Evolutionary conservation across 768 basidiomycete genomes (phyloP).

Genomic region (Dacryopinax primogenitus): DNA sequence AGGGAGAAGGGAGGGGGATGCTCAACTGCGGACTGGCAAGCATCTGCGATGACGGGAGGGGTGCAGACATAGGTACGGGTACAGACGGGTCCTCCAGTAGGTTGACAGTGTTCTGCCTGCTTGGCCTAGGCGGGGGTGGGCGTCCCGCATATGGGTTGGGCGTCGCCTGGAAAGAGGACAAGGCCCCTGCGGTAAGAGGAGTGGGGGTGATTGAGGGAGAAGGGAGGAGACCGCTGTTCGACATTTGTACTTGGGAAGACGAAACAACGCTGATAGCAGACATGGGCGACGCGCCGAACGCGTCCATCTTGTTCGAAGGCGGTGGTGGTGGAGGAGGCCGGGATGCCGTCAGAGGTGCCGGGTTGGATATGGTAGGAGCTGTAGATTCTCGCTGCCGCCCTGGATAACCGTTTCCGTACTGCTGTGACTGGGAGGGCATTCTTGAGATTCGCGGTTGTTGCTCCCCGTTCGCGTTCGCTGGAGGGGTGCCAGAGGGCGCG

Average conservation of each 20-base stretch:
- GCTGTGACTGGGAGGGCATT: not conserved
- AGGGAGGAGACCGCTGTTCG: constrained; percentile 1
- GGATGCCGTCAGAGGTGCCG: not conserved
- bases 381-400: not conserved
- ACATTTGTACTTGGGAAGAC: no score
- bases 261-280: no score
- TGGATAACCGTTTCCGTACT: no score
- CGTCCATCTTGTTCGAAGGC: not conserved
- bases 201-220: constrained; percentile 2
- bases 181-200: not conserved
- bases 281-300: not conserved
- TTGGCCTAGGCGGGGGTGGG: constrained; percentile 62
- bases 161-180: not conserved
- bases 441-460: not conserved
- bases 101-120: constrained; percentile 71
- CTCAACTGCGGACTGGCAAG: not conserved
- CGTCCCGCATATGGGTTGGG: not conserved
- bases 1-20: not conserved
- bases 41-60: not conserved
- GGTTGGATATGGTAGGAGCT: not conserved
- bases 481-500: constrained; percentile 2
- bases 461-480: not conserved
- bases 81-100: constrained; percentile 24
- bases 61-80: not conserved
- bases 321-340: not conserved